Evolutionary conservation across 495 filamentous ascomycete species (phyloP), one percentile per base, ranked within the genome.

Genomic region (Aspergillus cavernicola): DNA sequence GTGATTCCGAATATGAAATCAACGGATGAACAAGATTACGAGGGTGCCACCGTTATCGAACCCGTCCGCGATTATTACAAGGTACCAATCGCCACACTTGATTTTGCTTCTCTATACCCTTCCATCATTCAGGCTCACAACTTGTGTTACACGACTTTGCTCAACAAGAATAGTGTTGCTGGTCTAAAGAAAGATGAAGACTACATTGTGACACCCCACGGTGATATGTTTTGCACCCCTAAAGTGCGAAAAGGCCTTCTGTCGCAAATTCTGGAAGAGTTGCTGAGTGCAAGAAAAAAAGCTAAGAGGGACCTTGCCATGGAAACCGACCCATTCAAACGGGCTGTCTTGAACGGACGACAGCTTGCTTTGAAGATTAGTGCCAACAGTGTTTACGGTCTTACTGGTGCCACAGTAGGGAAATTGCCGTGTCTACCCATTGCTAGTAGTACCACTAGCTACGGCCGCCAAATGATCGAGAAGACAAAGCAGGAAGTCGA

Each of bases 121-220:
- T 96, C 90, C 68, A 97, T 99, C 65, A 99, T 99, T 65, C 92
- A 97, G 69, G 93, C 93, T 0, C 93, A 99, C 68, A 99, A 99
- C 57, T 81, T 99, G 23, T 99, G 93, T 68, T 99, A 99, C 74
- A 99, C 93, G 0, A 99, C 93, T 0, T 75, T 97, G 13, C 71
- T 97, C 33, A 93, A 88, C 65, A 92, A 91, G 66, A 77, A 65
- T n/a, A 80, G 77, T 4, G 77, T 95, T 4, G 88, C 95, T 55
- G 87, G 80, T 53, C 73, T 90, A 24, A 79, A 81, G 56, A 90
- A 93, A 63, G 91, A 90, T 52, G 88, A 92, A 31, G 93, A 99
- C 69, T 99, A 97, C 65, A 95, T 97, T 47, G 79, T 96, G 40
- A 99, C 93, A 0, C 93, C 93, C 1, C 93, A 93, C 60, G 86